Evolutionary conservation across 2,329 filamentous ascomycete genomes (phyloP).

Genomic region (Monosporascus sp.): DNA sequence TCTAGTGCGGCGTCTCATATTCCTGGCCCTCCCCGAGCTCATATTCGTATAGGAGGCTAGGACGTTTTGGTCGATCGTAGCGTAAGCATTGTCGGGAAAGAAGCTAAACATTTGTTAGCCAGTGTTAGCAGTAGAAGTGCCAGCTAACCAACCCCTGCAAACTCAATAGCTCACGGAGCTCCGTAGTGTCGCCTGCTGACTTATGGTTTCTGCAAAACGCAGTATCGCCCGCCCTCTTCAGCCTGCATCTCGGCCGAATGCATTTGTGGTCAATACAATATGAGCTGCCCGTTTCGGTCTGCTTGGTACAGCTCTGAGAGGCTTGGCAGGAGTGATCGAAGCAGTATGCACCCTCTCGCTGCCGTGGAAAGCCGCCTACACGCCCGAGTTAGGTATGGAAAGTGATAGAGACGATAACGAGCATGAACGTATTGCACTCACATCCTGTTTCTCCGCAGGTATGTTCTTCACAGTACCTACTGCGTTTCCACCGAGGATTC

Average conservation of each 20-base stretch:
- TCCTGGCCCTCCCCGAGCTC: conserved; percentile 3
- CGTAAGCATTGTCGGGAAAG: conserved; percentile 9
- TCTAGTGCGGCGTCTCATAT: conserved; percentile 1
- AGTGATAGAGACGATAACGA: no score
- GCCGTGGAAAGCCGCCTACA: conserved; percentile 5
- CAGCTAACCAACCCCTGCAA: conserved; percentile 10
- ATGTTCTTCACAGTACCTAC: conserved; percentile 13
- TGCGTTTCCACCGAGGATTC: conserved; percentile 11
- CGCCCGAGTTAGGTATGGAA: no score
- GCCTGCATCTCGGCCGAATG: conserved; percentile 9
- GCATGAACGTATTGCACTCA: no score
- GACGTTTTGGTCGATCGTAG: conserved; percentile 7
- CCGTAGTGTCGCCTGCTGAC: conserved; percentile 6
- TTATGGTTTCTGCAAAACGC: conserved; percentile 13
- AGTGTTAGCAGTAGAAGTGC: neutral
- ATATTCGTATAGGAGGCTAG: conserved; percentile 7
- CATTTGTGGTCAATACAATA: conserved; percentile 15
- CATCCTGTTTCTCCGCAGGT: conserved; percentile 15
- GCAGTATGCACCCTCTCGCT: conserved; percentile 11
- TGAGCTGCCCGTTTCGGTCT: conserved; percentile 11
- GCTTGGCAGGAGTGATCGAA: conserved; percentile 13
- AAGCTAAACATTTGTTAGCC: conserved; percentile 7
- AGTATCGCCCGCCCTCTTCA: conserved; percentile 9
- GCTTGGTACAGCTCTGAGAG: conserved; percentile 8
- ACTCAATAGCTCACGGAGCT: conserved; percentile 8